phyloP scores from a whole-genome alignment of 768 basidiomycete species.

The Leccinum subtestaceum region DNA sequence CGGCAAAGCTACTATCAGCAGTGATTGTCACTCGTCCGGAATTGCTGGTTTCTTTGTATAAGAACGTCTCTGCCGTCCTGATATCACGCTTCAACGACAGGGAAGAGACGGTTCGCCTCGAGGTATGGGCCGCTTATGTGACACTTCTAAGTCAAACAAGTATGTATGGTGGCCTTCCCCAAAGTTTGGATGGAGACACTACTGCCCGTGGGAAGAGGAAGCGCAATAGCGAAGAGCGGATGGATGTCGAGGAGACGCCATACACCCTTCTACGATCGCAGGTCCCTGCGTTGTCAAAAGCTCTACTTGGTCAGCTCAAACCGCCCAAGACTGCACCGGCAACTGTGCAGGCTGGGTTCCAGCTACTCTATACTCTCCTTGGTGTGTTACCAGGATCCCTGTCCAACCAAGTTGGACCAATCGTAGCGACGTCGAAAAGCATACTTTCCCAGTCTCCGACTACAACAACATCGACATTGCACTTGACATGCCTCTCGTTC shows the following conservation, averaged over 20 bases:
- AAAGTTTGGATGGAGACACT: slow-evolving; percentile 46
- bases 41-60: slow-evolving; percentile 74
- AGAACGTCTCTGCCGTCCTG: slow-evolving; percentile 80
- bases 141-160: slow-evolving; percentile 80
- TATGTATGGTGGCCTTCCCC: slow-evolving; percentile 67
- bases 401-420: slow-evolving; percentile 59
- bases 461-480: slow-evolving; percentile 77
- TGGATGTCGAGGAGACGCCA: slow-evolving; percentile 73
- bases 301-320: slow-evolving; percentile 82
- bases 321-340: slow-evolving; percentile 71
- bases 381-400: slow-evolving; percentile 82
- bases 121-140: slow-evolving; percentile 87
- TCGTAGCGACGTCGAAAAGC: slow-evolving; percentile 61
- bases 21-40: slow-evolving; percentile 91
- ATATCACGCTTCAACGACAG: slow-evolving; percentile 92
- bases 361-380: slow-evolving; percentile 70
- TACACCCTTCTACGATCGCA: slow-evolving; percentile 69
- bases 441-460: slow-evolving; percentile 67
- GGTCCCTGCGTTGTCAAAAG: slow-evolving; percentile 75
- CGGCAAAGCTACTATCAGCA: slow-evolving; percentile 85
- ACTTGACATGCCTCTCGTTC: slow-evolving; percentile 84
- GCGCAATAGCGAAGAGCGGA: slow-evolving; percentile 70
- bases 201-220: slow-evolving; percentile 68
- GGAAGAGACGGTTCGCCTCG: slow-evolving; percentile 90
- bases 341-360: slow-evolving; percentile 85